Evolutionary conservation across 2,329 filamentous ascomycete species (phyloP).

Genomic region (Fusarium miscanthi): DNA sequence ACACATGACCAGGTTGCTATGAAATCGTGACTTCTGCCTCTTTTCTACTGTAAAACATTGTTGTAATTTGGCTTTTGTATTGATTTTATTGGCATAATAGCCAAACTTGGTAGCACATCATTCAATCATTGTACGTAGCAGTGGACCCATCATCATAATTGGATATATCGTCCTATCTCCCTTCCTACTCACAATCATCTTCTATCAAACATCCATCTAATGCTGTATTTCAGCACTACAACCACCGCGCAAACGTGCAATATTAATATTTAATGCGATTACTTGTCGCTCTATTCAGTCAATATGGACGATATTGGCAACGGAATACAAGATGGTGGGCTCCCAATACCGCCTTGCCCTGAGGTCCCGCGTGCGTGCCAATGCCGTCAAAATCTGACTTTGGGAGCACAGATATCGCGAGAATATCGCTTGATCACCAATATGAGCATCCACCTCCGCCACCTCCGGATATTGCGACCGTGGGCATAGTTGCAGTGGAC

Average conservation of each 20-base stretch:
- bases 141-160: slow-evolving; percentile 29
- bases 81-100: neutral
- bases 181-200: slow-evolving; percentile 29
- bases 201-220: slow-evolving; percentile 23
- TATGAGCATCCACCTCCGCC: slow-evolving; percentile 47
- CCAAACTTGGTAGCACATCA: neutral
- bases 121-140: slow-evolving; percentile 13
- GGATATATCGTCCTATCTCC: slow-evolving; percentile 14
- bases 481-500: slow-evolving; percentile 66
- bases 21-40: neutral
- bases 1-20: slow-evolving; percentile 12
- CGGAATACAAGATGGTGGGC: slow-evolving; percentile 51
- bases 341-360: slow-evolving; percentile 17
- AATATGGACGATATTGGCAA: slow-evolving; percentile 52
- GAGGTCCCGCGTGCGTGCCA: slow-evolving; percentile 7
- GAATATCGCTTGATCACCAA: slow-evolving; percentile 54
- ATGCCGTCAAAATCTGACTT: slow-evolving; percentile 43
- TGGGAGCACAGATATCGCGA: slow-evolving; percentile 52
- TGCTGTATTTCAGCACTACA: neutral
- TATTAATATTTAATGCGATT: slow-evolving; percentile 30
- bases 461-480: slow-evolving; percentile 55
- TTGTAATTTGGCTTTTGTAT: neutral
- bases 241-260: neutral
- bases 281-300: slow-evolving; percentile 3
- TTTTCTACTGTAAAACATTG: neutral